phyloP scores from a whole-genome alignment of 768 basidiomycete genomes.

The Pleurotus citrinopileatus region DNA sequence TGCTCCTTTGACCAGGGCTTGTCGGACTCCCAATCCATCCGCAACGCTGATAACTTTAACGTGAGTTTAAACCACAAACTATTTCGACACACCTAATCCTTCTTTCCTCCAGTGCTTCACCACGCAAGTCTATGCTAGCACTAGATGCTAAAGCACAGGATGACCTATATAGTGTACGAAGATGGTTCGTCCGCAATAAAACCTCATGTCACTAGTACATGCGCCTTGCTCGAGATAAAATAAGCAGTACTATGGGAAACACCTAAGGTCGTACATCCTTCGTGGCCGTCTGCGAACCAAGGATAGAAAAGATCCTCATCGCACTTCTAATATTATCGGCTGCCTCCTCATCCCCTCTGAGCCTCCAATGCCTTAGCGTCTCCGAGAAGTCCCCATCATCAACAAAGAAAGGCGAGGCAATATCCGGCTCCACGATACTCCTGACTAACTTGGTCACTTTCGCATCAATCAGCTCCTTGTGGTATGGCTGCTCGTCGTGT shows the following conservation, averaged over 20 bases:
- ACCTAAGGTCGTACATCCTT: too few species aligned
- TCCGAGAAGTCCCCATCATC: not conserved
- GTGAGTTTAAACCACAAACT: constrained; percentile 21
- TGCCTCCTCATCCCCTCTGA: not conserved
- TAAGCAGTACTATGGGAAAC: too few species aligned
- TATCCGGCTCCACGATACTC: not conserved
- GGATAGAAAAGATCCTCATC: not conserved
- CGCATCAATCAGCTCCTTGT: not conserved
- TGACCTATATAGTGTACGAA: too few species aligned
- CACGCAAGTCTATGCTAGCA: constrained; percentile 42
- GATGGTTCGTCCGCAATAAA: too few species aligned
- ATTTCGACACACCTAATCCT: not conserved
- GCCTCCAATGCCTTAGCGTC: not conserved
- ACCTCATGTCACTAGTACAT: too few species aligned
- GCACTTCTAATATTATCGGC: not conserved
- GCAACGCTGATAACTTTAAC: constrained; percentile 50
- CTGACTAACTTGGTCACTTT: not conserved
- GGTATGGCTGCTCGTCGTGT: not conserved
- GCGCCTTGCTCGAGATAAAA: too few species aligned
- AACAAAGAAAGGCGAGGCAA: not conserved
- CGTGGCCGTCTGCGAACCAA: too few species aligned
- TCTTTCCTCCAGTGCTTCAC: constrained; percentile 34
- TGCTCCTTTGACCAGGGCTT: constrained; percentile 38
- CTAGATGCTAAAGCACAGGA: constrained; percentile 27
- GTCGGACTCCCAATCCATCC: constrained; percentile 27